Percentiles rank a stretch among this genome's conserved stretches.
phyloP scores from a whole-genome alignment of 2,329 filamentous ascomycete genomes.

The Mycogone perniciosa region DNA sequence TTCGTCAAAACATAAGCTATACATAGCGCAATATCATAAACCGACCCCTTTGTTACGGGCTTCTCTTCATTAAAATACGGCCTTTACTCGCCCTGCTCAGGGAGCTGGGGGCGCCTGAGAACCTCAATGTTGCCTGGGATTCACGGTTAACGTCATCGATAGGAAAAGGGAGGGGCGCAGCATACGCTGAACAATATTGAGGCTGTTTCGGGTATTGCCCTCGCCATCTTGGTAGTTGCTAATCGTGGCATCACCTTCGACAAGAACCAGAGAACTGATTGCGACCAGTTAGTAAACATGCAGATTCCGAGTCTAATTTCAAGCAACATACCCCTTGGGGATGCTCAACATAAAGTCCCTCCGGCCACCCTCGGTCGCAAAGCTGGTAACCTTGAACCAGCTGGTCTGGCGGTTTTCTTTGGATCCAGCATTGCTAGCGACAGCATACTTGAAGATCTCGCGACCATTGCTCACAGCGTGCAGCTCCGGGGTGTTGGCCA shows the following conservation, averaged over 20 bases:
- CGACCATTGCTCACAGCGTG: constrained; percentile 61
- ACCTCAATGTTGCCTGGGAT: constrained; percentile 39
- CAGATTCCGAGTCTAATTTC: no score
- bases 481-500: constrained; percentile 73
- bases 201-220: constrained; percentile 55
- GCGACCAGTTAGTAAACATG: not conserved
- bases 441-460: constrained; percentile 69
- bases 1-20: no score
- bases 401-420: constrained; percentile 68
- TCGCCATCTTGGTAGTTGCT: constrained; percentile 61
- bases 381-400: constrained; percentile 79
- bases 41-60: no score
- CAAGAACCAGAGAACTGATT: constrained; percentile 66
- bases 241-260: constrained; percentile 77
- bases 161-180: constrained; percentile 16
- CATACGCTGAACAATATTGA: constrained; percentile 80
- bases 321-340: constrained; percentile 71
- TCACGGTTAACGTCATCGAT: not conserved
- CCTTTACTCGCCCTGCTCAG: constrained; percentile 19
- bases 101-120: constrained; percentile 34
- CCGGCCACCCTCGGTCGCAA: constrained; percentile 57
- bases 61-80: no score
- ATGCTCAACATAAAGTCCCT: constrained; percentile 67
- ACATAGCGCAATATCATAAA: not conserved
- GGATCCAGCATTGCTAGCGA: constrained; percentile 63